These are phyloP conservation scores for Aspergillus biplanus DNA, from an alignment of 495 filamentous ascomycete genomes.

Conservation along the genomic window DNA sequence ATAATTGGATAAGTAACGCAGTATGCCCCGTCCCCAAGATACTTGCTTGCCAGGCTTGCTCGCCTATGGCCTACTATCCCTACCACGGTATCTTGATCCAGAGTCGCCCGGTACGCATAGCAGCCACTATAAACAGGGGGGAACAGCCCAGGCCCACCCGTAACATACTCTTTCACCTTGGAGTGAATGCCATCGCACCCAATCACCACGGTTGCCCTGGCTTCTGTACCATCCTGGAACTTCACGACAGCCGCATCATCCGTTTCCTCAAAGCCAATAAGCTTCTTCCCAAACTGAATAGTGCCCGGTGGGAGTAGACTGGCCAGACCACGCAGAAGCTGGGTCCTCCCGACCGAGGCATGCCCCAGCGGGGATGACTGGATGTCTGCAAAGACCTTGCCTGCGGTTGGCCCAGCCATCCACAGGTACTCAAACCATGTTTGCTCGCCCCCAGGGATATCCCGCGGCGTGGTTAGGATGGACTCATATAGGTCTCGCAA, in stretches of 20 bases:
- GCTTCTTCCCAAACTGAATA: not conserved
- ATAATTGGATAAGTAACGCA: no score
- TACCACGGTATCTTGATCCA: no score
- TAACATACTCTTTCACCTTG: not conserved
- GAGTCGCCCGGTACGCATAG: not conserved
- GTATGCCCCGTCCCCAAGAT: no score
- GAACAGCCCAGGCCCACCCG: not conserved
- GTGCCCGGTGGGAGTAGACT: not conserved
- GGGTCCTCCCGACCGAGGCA: no score
- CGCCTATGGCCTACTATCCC: no score
- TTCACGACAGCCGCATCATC: not conserved
- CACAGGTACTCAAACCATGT: no score
- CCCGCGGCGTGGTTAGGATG: not conserved
- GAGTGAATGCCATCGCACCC: not conserved
- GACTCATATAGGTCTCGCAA: not conserved
- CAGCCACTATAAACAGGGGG: not conserved
- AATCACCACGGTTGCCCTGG: not conserved
- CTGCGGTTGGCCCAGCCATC: no score
- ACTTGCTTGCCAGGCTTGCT: no score
- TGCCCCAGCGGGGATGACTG: no score
- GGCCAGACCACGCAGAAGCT: not conserved
- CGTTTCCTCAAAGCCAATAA: not conserved
- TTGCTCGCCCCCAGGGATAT: no score
- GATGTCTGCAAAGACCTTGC: no score
- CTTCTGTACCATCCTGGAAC: conserved; percentile 1